phyloP scores from a whole-genome alignment of 2,329 filamentous ascomycete species.

The Colletotrichum liaoningense region DNA sequence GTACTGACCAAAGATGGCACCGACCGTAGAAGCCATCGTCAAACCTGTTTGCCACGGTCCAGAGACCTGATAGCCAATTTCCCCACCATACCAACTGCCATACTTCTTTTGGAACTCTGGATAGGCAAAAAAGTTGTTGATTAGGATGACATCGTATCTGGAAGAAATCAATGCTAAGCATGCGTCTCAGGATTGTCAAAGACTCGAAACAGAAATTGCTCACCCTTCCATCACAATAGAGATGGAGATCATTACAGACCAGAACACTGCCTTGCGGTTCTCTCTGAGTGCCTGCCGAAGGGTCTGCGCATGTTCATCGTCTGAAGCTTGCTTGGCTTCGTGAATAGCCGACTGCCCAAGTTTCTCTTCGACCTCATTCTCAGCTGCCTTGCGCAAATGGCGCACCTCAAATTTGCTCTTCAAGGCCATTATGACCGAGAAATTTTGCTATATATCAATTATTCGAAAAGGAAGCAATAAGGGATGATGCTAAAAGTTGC shows the following conservation, averaged over 20 bases:
- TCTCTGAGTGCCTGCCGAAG: slow-evolving; percentile 42
- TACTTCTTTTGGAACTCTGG: slow-evolving; percentile 52
- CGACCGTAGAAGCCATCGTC: slow-evolving; percentile 54
- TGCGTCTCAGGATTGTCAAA: too few species aligned
- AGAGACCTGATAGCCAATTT: slow-evolving; percentile 57
- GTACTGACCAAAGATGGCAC: slow-evolving; percentile 45
- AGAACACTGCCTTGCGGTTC: slow-evolving; percentile 50
- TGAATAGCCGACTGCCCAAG: slow-evolving; percentile 27
- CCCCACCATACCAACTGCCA: slow-evolving; percentile 46
- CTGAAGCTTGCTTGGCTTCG: slow-evolving; percentile 32
- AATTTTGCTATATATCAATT: too few species aligned
- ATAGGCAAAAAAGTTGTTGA: slow-evolving; percentile 58
- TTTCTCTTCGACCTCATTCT: slow-evolving; percentile 30
- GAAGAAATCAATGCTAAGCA: too few species aligned
- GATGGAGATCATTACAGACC: slow-evolving; percentile 53
- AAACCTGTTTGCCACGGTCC: slow-evolving; percentile 64
- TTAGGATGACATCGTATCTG: slow-evolving; percentile 40
- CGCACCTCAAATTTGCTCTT: slow-evolving; percentile 18
- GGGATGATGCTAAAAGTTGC: not conserved
- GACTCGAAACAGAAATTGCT: slow-evolving; percentile 36
- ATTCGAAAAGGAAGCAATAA: too few species aligned
- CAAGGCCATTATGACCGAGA: not conserved
- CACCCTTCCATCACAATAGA: slow-evolving; percentile 63
- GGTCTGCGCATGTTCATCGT: slow-evolving; percentile 42
- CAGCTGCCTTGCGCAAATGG: slow-evolving; percentile 24